These are phyloP conservation scores for Eleusine indica DNA, from an alignment of 176 grass and related monocot genomes.

Conservation along the genomic window DNA sequence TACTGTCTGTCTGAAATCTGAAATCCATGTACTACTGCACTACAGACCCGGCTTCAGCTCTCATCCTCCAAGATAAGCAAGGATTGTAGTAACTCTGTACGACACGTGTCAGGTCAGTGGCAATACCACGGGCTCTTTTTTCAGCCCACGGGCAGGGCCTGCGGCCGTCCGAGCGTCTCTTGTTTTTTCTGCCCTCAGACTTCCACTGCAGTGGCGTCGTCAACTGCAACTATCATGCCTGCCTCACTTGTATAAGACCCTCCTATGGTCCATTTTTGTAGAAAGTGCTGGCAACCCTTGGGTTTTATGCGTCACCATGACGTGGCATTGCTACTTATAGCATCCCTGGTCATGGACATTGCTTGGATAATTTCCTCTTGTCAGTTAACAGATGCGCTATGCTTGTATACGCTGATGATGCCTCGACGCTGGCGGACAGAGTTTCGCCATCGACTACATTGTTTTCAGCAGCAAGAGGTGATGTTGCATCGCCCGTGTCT, in stretches of 20 bases:
- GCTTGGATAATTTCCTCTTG: background rate
- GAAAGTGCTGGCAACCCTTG: background rate
- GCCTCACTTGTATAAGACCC: constrained; percentile 28
- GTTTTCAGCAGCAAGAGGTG: background rate
- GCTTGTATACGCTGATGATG: background rate
- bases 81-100: background rate
- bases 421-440: background rate
- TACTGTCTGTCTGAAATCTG: too few species aligned
- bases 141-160: background rate
- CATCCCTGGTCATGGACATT: background rate
- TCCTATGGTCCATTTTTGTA: background rate
- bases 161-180: background rate
- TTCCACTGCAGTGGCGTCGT: background rate
- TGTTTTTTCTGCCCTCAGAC: background rate
- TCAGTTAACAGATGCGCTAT: background rate
- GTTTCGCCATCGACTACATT: constrained; percentile 1
- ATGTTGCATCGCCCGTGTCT: background rate
- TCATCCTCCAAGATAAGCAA: background rate
- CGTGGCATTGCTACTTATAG: constrained; percentile 34
- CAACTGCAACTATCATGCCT: background rate
- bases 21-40: too few species aligned
- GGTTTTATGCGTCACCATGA: background rate
- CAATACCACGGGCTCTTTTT: constrained; percentile 17
- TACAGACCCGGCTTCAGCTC: background rate
- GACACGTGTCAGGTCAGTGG: background rate